These are phyloP conservation scores for Candida mattraensis DNA, from an alignment of 805 yeast species.

Conservation along the genomic window DNA sequence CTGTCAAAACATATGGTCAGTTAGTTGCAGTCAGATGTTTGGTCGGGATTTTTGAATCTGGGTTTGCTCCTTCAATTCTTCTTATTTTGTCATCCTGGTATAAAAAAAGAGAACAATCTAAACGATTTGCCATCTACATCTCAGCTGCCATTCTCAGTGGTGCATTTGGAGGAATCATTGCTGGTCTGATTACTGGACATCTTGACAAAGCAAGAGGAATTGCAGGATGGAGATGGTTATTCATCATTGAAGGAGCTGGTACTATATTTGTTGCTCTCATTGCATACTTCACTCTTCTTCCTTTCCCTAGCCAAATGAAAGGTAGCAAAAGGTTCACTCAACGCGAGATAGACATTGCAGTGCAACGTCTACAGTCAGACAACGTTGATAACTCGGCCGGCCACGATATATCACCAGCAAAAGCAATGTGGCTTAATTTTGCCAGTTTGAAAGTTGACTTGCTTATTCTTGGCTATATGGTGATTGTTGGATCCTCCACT, in stretches of 20 bases:
- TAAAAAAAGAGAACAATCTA: constrained; percentile 35
- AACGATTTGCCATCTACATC: constrained; percentile 28
- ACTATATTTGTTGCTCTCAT: constrained; percentile 36
- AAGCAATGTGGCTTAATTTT: constrained; percentile 12
- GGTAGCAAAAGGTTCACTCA: constrained; percentile 12
- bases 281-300: constrained; percentile 17
- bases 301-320: constrained; percentile 22
- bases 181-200: constrained; percentile 47
- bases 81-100: constrained; percentile 41
- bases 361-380: constrained; percentile 7
- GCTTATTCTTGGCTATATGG: constrained; percentile 49
- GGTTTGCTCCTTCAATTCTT: constrained; percentile 42
- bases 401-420: constrained; percentile 11
- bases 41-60: constrained; percentile 43
- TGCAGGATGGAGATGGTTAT: constrained; percentile 54
- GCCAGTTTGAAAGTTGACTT: constrained; percentile 9
- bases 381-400: constrained; percentile 12
- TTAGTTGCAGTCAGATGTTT: constrained; percentile 35
- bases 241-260: constrained; percentile 47
- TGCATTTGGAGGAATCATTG: constrained; percentile 30
- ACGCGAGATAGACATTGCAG: constrained; percentile 11
- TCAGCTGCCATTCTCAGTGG: constrained; percentile 43
- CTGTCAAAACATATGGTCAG: constrained; percentile 28
- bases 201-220: constrained; percentile 46
- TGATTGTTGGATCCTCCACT: constrained; percentile 42